Base-by-base conservation (phyloP, 345 rosid species). In the Microcos paniculata region DNA sequence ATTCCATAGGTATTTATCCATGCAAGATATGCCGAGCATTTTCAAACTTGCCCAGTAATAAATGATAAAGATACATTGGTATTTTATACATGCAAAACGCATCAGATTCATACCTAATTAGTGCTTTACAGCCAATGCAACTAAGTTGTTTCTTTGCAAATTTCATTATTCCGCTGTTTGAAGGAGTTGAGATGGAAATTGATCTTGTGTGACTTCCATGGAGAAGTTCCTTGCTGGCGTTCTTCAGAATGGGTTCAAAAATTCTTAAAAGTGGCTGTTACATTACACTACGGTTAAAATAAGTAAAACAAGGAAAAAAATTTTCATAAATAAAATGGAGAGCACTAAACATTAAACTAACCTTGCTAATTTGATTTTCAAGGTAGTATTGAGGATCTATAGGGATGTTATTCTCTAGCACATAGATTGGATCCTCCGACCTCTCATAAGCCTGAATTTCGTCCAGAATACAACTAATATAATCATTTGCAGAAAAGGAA, bases 341-440 rank as follows among this genome's bases (percentile, higher is more conserved):
- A 65, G 35, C 3, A 13, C 68, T 63, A 76, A 40, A 16, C 40
- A 21, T 24, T 48, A 56, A 75, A 78, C 88, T 76, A 45, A 96
- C 99, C 97, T 93, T 96, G 85, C 91, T 90, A 76, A 93, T 92
- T 82, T 96, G 99, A 78, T 96, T 96, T 79, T 93, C 98, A 53
- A 96, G 92, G 80, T 93, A 96, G 79, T 93, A 93, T 14, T 93
- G 88, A 53, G 97, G 92, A 81, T 96, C 99, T 71, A 96, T 93
- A 10, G 99, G 98, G 73, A 93, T 90, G 89, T 82, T 92, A 85
- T 96, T 94, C 80, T 96, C 87, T 33, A 93, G 90, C 76, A 93
- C 98, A 78, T 92, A 93, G 65, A 96, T 92, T 8, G 99, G 99
- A 80, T 96, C 99, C 85, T 96, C 99, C 0, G 99, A 96, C 80